Conservation (phyloP, 2,329 filamentous ascomycete species). For the Neofusicoccum sp. region DNA sequence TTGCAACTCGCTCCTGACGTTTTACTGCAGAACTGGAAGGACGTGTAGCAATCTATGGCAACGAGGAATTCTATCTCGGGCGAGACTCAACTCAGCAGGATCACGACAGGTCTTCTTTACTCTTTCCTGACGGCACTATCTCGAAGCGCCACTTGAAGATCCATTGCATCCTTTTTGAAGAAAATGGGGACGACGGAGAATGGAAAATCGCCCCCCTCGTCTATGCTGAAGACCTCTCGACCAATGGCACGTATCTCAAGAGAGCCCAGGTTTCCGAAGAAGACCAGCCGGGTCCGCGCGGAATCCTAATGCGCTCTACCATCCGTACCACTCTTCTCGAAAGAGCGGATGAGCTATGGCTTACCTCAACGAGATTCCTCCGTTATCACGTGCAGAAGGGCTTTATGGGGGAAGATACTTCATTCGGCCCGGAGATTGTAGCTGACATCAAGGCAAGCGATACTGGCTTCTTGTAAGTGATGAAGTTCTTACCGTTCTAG, state of each 20-base stretch:
- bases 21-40: neutral
- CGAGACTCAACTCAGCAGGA: slow-evolving; percentile 27
- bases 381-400: slow-evolving; percentile 27
- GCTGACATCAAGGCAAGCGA: slow-evolving; percentile 5
- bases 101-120: neutral
- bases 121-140: slow-evolving; percentile 32
- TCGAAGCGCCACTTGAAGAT: slow-evolving; percentile 51
- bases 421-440: neutral
- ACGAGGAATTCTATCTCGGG: slow-evolving; percentile 40
- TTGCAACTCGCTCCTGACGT: neutral
- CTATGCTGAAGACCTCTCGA: slow-evolving; percentile 50
- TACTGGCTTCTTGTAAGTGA: neutral
- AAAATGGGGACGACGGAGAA: slow-evolving; percentile 19
- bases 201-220: slow-evolving; percentile 47
- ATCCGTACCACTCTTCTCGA: slow-evolving; percentile 46
- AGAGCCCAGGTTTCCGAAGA: slow-evolving; percentile 29
- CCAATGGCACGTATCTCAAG: slow-evolving; percentile 44
- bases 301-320: slow-evolving; percentile 34
- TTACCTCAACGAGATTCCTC: slow-evolving; percentile 34
- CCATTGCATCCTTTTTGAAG: slow-evolving; percentile 51
- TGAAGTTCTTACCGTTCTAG: neutral
- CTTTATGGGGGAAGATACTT: neutral
- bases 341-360: slow-evolving; percentile 45
- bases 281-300: slow-evolving; percentile 27
- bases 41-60: slow-evolving; percentile 29